phyloP scores from a whole-genome alignment of 768 basidiomycete genomes.

The Hemileccinum impolitum region DNA sequence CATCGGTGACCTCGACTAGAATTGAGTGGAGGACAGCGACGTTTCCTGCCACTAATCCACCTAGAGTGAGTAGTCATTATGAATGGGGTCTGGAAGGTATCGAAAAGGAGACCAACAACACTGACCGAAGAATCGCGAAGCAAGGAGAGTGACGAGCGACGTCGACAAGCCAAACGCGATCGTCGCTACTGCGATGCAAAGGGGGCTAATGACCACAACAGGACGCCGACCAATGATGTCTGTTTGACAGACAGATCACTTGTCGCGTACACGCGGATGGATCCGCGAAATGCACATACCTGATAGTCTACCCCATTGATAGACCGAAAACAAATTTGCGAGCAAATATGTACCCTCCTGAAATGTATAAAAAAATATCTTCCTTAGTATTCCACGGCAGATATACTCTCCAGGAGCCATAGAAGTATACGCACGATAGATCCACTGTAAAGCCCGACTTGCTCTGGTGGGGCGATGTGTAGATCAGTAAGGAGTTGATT shows the following conservation, averaged over 20 bases:
- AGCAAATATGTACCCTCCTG: slow-evolving; percentile 65
- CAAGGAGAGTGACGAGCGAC: slow-evolving; percentile 6
- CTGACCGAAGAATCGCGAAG: slow-evolving; percentile 6
- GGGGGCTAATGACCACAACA: slow-evolving; percentile 35
- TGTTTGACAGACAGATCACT: slow-evolving; percentile 12
- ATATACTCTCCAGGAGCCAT: no score
- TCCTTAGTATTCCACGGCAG: no score
- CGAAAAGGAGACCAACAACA: no score
- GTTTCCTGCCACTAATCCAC: no score
- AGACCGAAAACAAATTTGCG: slow-evolving; percentile 56
- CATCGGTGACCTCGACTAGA: no score
- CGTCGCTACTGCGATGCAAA: no score
- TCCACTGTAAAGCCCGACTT: slow-evolving; percentile 65
- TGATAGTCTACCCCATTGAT: no score
- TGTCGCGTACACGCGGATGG: neutral
- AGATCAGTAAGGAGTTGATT: slow-evolving; percentile 60
- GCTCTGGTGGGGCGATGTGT: slow-evolving; percentile 49
- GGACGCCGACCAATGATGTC: slow-evolving; percentile 61
- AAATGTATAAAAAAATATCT: slow-evolving; percentile 10
- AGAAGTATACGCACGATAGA: slow-evolving; percentile 1
- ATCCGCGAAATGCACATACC: slow-evolving; percentile 29
- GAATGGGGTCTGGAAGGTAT: no score
- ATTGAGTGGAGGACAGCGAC: no score
- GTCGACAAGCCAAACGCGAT: no score
- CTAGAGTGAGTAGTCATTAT: no score